Conservation (phyloP, 805 yeast genomes). For the Hanseniaspora lindneri region DNA sequence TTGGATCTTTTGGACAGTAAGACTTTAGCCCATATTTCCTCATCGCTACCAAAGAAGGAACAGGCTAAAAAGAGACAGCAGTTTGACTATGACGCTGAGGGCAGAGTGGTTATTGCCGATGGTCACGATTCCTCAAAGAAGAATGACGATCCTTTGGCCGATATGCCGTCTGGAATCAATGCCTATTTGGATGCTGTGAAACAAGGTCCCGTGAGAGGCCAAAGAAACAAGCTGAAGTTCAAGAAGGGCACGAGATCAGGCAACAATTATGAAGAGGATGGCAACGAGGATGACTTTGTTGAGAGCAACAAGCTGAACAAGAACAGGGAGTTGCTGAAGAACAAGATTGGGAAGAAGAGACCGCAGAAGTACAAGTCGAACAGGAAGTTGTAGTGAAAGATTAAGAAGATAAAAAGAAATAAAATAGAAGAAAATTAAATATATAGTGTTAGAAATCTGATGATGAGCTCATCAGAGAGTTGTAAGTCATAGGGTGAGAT, state of each 20-base stretch:
- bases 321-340: slow-evolving; percentile 11
- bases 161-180: slow-evolving; percentile 52
- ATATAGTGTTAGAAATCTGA: too few species aligned
- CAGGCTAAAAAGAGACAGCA: slow-evolving; percentile 29
- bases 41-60: slow-evolving; percentile 64
- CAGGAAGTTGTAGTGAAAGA: slow-evolving; percentile 7
- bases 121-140: slow-evolving; percentile 24
- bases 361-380: slow-evolving; percentile 14
- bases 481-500: too few species aligned
- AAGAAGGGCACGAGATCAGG: slow-evolving; percentile 48
- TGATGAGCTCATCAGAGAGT: too few species aligned
- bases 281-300: slow-evolving; percentile 29
- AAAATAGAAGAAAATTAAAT: not conserved
- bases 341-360: slow-evolving; percentile 15
- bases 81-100: slow-evolving; percentile 29
- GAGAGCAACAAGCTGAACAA: slow-evolving; percentile 4
- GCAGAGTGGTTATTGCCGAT: slow-evolving; percentile 29
- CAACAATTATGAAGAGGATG: slow-evolving; percentile 45
- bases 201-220: slow-evolving; percentile 90
- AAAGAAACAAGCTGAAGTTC: slow-evolving; percentile 78
- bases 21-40: slow-evolving; percentile 77
- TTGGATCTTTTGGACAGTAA: slow-evolving; percentile 78
- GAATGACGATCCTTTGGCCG: slow-evolving; percentile 37
- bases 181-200: slow-evolving; percentile 91
- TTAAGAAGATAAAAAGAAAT: not conserved